These are phyloP conservation scores for Azolla pinnata DNA, from an alignment of 75 land plant species.

Conservation along the genomic window DNA sequence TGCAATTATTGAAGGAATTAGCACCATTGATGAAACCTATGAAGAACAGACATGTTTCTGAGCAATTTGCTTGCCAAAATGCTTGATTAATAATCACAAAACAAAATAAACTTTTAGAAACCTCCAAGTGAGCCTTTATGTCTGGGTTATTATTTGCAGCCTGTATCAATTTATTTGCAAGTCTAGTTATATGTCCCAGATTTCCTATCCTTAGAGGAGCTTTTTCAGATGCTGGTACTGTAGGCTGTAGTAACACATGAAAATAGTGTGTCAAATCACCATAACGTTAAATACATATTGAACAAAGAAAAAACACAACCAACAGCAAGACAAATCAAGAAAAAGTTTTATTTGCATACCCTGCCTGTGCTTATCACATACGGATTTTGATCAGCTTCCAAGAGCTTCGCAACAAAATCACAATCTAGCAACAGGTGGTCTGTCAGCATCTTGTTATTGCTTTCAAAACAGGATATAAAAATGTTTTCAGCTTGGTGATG, in stretches of 20 bases:
- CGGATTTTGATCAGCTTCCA: slow-evolving; percentile 69
- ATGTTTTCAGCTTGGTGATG: slow-evolving; percentile 85
- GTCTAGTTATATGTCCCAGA: slow-evolving; percentile 79
- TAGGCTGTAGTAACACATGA: slow-evolving; percentile 36
- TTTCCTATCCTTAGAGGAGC: slow-evolving; percentile 71
- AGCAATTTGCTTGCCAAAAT: no score
- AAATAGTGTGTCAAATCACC: no score
- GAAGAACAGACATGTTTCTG: no score
- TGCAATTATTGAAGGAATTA: slow-evolving; percentile 13
- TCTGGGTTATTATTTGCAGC: slow-evolving; percentile 36
- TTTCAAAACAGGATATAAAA: slow-evolving; percentile 67
- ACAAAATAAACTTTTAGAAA: slow-evolving; percentile 11
- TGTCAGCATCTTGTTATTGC: slow-evolving; percentile 41
- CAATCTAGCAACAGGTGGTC: slow-evolving; percentile 81
- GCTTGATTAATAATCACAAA: no score
- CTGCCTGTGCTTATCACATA: slow-evolving; percentile 15
- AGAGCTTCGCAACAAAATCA: slow-evolving; percentile 55
- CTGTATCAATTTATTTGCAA: slow-evolving; percentile 78
- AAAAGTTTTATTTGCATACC: not conserved
- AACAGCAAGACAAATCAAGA: no score
- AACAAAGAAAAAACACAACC: no score
- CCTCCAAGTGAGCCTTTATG: slow-evolving; percentile 68
- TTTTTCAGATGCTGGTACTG: slow-evolving; percentile 40
- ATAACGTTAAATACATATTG: no score
- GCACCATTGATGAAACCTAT: no score